Evolutionary conservation across 2,329 filamentous ascomycete genomes (phyloP).

Genomic region (Penicillium nordicum): DNA sequence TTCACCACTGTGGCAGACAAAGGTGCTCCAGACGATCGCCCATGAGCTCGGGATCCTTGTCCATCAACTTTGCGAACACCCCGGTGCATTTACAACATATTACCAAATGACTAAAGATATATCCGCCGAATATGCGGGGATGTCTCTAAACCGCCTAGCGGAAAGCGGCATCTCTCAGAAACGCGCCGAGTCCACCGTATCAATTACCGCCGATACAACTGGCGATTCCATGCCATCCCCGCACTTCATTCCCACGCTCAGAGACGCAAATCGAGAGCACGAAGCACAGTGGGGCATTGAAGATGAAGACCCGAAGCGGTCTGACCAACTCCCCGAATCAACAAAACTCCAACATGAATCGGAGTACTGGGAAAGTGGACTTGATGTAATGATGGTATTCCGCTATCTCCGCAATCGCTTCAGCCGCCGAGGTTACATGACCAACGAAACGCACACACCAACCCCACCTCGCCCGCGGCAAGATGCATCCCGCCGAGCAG

Average conservation of each 20-base stretch:
- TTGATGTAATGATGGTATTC: conserved; percentile 90
- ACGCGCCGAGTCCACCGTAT: conserved; percentile 7
- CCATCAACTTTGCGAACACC: conserved; percentile 77
- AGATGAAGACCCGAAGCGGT: conserved; percentile 48
- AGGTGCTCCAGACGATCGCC: conserved; percentile 78
- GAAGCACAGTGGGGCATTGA: conserved; percentile 65
- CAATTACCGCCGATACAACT: conserved; percentile 13
- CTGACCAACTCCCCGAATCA: conserved; percentile 35
- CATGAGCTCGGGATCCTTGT: conserved; percentile 81
- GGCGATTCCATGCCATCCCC: conserved; percentile 36
- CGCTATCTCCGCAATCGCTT: conserved; percentile 78
- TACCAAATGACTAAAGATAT: conserved; percentile 58
- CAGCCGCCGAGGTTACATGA: conserved; percentile 46
- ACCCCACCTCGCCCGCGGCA: conserved; percentile 45
- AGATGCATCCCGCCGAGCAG: conserved; percentile 71
- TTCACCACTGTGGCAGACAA: conserved; percentile 52
- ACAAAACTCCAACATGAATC: conserved; percentile 51
- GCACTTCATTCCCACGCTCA: conserved; percentile 51
- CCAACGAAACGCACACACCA: conserved; percentile 35
- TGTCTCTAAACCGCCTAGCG: conserved; percentile 51
- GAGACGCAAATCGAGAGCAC: conserved; percentile 44
- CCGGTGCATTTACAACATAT: conserved; percentile 85
- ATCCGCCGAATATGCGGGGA: conserved; percentile 72
- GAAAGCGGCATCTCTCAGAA: conserved; percentile 23
- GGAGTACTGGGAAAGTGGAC: conserved; percentile 89